phyloP scores from a whole-genome alignment of 805 yeast genomes.

The Lipomyces orientalis region DNA sequence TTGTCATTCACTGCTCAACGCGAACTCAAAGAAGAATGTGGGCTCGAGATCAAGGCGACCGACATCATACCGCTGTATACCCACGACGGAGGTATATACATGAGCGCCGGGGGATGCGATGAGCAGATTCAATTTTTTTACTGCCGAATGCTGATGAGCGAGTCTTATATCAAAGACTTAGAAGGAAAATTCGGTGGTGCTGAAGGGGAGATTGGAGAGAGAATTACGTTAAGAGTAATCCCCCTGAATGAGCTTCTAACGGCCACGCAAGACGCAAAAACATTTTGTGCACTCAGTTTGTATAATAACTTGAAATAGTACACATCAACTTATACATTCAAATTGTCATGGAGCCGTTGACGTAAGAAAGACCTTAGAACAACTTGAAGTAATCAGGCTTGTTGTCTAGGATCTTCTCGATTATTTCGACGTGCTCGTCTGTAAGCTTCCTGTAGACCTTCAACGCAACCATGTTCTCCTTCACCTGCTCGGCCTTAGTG shows the following conservation, averaged over 20 bases:
- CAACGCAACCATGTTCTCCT: constrained; percentile 43
- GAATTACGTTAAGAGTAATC: constrained; percentile 21
- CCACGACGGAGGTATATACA: constrained; percentile 29
- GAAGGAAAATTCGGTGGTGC: constrained; percentile 32
- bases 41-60: constrained; percentile 31
- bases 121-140: constrained; percentile 35
- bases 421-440: constrained; percentile 39
- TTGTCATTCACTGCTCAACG: constrained; percentile 41
- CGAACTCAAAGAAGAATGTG: constrained; percentile 43
- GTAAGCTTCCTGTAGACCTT: constrained; percentile 42
- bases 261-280: constrained; percentile 30
- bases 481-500: constrained; percentile 42
- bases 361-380: constrained; percentile 8
- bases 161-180: constrained; percentile 17
- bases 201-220: constrained; percentile 28
- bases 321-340: neutral
- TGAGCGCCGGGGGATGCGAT: constrained; percentile 39
- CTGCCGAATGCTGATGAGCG: constrained; percentile 29
- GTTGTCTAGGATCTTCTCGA: constrained; percentile 43
- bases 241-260: constrained; percentile 22
- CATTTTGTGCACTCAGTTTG: constrained; percentile 25
- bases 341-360: neutral
- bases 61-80: constrained; percentile 36
- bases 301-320: constrained; percentile 4
- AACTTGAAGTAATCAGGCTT: constrained; percentile 37